Evolutionary conservation across 1,139 yeast species (phyloP), one percentile per base, ranked within the genome.

Genomic region (Yamadazyma dendronema): DNA sequence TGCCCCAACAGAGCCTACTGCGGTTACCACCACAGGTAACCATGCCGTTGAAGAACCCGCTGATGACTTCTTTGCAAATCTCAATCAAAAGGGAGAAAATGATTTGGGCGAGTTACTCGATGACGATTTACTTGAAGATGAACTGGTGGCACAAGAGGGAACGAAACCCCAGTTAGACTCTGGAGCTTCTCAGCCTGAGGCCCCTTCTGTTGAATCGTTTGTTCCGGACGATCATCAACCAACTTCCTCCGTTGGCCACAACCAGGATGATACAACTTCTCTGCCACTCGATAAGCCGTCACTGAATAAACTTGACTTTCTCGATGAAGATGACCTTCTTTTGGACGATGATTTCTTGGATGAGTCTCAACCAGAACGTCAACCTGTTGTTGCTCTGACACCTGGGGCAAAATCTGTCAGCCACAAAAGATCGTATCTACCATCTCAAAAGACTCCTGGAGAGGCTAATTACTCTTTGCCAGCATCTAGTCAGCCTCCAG

Each of bases 271-370:
- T n/a, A n/a, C n/a, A n/a, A n/a, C n/a, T n/a, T n/a, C n/a, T n/a
- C n/a, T n/a, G n/a, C 22, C 22, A 19, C 6, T 19, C 9, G 22
- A 19, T 7, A 19, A 9, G 22, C 22, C 22, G 22, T 9, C 22
- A 27, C 27, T 16, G 22, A 30, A 38, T 22, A 27, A 22, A 7
- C 16, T 38, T 39, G 45, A 31, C 7, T 50, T 50, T 27, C 43
- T 49, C 31, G 50, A 45, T 12, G 50, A 48, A 29, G 53, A 49
- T 31, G 47, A 44, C n/a, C 39, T 50, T 13, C 37, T 54, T 25
- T 36, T 50, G 26, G 56, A 50, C 17, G 54, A 50, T 28, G 54
- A 48, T 9, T 28, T 42, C 3, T 34, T 38, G 7, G 40, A 35
- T 4, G 39, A 37, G 13, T 37, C 35, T 13, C 38, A 36, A 13